Base-by-base conservation (phyloP, 345 rosid species). In the Carallia pectinifolia region DNA sequence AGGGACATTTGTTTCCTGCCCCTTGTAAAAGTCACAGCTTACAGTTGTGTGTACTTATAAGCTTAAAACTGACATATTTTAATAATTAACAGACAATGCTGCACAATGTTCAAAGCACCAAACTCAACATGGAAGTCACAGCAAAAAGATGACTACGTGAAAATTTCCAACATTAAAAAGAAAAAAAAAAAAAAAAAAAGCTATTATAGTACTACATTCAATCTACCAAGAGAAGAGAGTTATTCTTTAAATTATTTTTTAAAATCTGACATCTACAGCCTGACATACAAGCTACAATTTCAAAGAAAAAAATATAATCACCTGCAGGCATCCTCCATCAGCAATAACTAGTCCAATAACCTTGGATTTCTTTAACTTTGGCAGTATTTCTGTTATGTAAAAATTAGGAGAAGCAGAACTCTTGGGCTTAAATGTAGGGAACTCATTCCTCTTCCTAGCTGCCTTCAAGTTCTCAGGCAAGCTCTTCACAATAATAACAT, bases 271-370 rank as follows among this genome's bases (percentile, higher is more conserved):
- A 13, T 15, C 3, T 2, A 44, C 5, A 44, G 50, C 50, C 1
- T 44, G 50, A 44, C 17, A 44, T 44, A 44, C 50, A 44, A 44
- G 50, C 16, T 2, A 44, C 17, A 44, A 44, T 44, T 12, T 44
- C 50, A 30, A 56, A 56, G 34, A 56, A 15, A 67, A 23, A 55
- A 56, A 66, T 62, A 53, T 59, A 69, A 71, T 59, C 70, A 92
- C 99, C 98, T 92, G 91, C 77, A 96, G 75, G 81, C 97, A 88
- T 71, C 98, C 99, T 70, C 99, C 99, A 83, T 86, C 87, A 39
- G 82, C 76, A 53, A 96, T 74, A 71, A 92, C 74, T 76, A 96
- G 75, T 27, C 97, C 99, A 78, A 92, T 69, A 65, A 82, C 98
- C 81, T 79, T 84, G 54, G 86, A 79, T 77, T 85, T 88, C 87